Conservation (phyloP, 2,329 filamentous ascomycete genomes). For the Cytospora mali region DNA sequence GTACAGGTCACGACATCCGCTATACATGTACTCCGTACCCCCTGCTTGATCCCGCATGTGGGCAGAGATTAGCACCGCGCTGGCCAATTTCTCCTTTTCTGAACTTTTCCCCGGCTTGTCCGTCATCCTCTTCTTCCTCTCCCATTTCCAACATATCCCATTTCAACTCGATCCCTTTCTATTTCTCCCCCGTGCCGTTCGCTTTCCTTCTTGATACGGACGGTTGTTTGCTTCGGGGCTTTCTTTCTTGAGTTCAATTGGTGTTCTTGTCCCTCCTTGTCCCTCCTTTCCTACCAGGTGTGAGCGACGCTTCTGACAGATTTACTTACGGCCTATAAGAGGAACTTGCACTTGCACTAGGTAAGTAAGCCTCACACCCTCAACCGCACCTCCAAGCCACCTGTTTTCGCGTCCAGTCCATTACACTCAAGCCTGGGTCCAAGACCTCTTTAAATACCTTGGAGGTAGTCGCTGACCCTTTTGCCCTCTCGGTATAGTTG, state of each 20-base stretch:
- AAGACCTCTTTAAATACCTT: neutral
- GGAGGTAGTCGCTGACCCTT: neutral
- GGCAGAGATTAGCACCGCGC: constrained; percentile 15
- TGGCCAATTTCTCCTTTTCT: constrained; percentile 32
- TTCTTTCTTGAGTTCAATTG: constrained; percentile 16
- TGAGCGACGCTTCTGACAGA: neutral
- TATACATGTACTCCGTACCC: neutral
- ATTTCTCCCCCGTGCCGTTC: constrained; percentile 27
- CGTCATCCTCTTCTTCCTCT: constrained; percentile 4
- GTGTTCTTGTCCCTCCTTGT: constrained; percentile 28
- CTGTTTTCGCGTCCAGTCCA: neutral
- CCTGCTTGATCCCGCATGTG: constrained; percentile 7
- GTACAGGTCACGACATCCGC: constrained; percentile 6
- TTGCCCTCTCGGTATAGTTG: neutral
- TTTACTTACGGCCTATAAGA: neutral
- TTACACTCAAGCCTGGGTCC: neutral
- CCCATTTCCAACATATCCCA: neutral
- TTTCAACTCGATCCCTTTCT: constrained; percentile 25
- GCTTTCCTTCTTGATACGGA: constrained; percentile 19
- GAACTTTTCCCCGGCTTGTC: constrained; percentile 29
- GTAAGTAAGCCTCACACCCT: neutral
- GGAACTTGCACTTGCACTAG: neutral
- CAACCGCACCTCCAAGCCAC: neutral
- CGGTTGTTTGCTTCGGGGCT: constrained; percentile 19
- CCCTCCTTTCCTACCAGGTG: constrained; percentile 27